phyloP scores from a whole-genome alignment of 2,329 filamentous ascomycete species.

The Clonostachys chloroleuca region DNA sequence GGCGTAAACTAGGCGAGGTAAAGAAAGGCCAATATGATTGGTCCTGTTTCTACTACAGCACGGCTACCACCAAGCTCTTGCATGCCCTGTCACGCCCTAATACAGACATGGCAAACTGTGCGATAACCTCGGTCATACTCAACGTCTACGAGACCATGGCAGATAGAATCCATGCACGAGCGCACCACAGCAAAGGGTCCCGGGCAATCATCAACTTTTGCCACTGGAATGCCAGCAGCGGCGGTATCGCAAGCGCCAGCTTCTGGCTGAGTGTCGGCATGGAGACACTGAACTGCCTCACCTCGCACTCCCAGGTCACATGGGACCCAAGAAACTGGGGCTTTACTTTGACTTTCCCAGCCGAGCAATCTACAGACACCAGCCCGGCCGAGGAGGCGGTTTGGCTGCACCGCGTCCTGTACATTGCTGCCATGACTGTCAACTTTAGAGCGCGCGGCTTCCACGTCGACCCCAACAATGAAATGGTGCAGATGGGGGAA shows the following conservation, averaged over 20 bases:
- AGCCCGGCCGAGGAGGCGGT: constrained; percentile 63
- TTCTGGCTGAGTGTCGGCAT: constrained; percentile 93
- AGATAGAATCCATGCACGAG: constrained; percentile 71
- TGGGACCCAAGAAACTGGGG: constrained; percentile 93
- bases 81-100: constrained; percentile 64
- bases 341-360: constrained; percentile 67
- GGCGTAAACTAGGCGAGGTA: constrained; percentile 65
- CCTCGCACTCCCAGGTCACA: constrained; percentile 80
- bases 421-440: constrained; percentile 80
- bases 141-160: constrained; percentile 95
- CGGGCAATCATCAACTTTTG: constrained; percentile 86
- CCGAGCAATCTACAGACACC: constrained; percentile 40
- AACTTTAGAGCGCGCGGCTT: constrained; percentile 76
- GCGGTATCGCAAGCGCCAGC: constrained; percentile 78
- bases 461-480: constrained; percentile 52
- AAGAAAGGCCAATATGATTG: constrained; percentile 73
- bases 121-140: constrained; percentile 82
- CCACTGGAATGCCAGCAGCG: constrained; percentile 76
- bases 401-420: constrained; percentile 87
- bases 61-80: constrained; percentile 73
- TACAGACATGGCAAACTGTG: constrained; percentile 74
- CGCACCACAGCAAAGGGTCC: constrained; percentile 85
- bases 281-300: constrained; percentile 83
- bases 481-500: constrained; percentile 59
- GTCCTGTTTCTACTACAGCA: constrained; percentile 79